Evolutionary conservation across 306 rosid genomes (phyloP), one percentile per base, ranked within the genome.

Genomic region (Cucumis melo): DNA sequence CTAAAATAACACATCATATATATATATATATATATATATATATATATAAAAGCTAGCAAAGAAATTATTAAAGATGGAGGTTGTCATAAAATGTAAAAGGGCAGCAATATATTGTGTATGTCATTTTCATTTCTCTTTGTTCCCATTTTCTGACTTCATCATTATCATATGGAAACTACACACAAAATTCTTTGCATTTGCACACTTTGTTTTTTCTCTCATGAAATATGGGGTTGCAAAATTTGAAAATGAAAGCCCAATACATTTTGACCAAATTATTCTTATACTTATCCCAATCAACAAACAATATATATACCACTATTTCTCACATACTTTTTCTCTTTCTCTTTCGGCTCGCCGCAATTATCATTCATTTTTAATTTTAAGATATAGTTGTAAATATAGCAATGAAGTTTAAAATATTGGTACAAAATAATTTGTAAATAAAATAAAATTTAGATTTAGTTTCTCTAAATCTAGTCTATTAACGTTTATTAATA

Each of bases 151-250:
- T 70, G 21, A 70, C 58, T 50, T 72, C 59, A 46, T 48, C 76
- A 46, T 71, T 46, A 50, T 48, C 42, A 72, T 48, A 21, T 46
- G 39, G 39, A 70, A 46, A 46, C 32, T 10, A n/a, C 53, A 10
- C 53, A 24, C 57, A 51, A 71, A 46, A 71, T 71, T 46, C 76
- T 72, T 19, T 46, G 76, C 17, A 72, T 46, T 72, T 72, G 59
- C 59, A 72, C 34, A 12, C 0, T 58, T 42, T n/a, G n/a, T 5
- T 20, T 4, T 58, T 58, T 21, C 7, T 20, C 0, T 58, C 73
- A 20, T 41, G 19, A 12, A 67, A 39, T n/a, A 34, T 27, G 73
- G 53, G 8, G 17, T 59, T 23, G 17, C 13, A 21, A 24, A 59
- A 7, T 14, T 14, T 6, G 15, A 27, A 60, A 5, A 61, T 0